phyloP scores from a whole-genome alignment of 352 stramenopile species.

The Phytophthora vignae region DNA sequence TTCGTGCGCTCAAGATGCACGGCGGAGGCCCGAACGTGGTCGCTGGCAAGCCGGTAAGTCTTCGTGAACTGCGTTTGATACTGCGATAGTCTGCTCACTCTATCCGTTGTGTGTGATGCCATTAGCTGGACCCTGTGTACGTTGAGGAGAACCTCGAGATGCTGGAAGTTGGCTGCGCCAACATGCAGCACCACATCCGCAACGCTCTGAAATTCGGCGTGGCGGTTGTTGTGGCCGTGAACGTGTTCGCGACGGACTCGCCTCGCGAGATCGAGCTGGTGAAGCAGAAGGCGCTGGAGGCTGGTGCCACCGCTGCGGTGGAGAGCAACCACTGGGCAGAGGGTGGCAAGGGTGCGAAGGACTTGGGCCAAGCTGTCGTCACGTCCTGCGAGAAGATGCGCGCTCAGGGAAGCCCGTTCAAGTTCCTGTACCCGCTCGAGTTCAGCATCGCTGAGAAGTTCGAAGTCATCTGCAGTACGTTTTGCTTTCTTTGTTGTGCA shows the following conservation, averaged over 20 bases:
- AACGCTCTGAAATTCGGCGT: constrained; percentile 97
- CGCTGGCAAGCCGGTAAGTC: constrained; percentile 91
- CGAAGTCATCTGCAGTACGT: constrained; percentile 96
- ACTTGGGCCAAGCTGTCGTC: constrained; percentile 94
- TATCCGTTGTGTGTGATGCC: background rate
- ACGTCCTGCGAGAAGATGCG: constrained; percentile 89
- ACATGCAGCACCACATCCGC: constrained; percentile 96
- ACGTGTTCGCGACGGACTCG: constrained; percentile 78
- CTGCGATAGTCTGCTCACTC: background rate
- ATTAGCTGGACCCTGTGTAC: constrained; percentile 90
- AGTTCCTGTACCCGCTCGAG: constrained; percentile 96
- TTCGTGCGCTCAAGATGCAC: constrained; percentile 99
- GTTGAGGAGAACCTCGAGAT: constrained; percentile 96
- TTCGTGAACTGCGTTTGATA: background rate
- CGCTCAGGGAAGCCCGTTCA: constrained; percentile 86
- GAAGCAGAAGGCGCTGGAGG: constrained; percentile 89
- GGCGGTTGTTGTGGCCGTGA: constrained; percentile 96
- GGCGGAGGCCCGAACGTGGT: constrained; percentile 96
- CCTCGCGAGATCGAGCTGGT: constrained; percentile 94
- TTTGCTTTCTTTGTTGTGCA: constrained; percentile 19
- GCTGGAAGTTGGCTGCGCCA: constrained; percentile 92
- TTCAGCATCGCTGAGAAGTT: constrained; percentile 96
- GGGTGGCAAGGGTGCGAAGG: constrained; percentile 89
- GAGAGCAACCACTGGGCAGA: constrained; percentile 91
- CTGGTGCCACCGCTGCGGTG: constrained; percentile 96